Evolutionary conservation across 805 yeast species (phyloP).

Genomic region (Yamadazyma tumulicola): DNA sequence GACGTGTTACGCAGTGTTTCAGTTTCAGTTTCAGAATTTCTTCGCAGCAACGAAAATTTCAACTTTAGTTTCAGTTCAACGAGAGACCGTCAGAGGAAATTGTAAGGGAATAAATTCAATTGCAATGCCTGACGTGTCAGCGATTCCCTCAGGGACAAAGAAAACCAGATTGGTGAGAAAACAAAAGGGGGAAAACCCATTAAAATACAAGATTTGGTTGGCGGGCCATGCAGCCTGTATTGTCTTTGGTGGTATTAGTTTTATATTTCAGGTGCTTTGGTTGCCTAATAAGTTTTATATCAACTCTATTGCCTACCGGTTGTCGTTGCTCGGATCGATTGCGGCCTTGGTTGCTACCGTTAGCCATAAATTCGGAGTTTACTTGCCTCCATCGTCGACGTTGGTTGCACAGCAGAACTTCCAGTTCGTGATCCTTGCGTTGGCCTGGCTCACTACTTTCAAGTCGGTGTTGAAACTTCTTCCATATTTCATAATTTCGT

Average conservation of each 20-base stretch:
- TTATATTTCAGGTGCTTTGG: constrained; percentile 38
- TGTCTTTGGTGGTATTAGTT: constrained; percentile 39
- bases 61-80: too few relatives aligned
- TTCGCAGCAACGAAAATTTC: neutral
- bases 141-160: constrained; percentile 26
- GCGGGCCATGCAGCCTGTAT: constrained; percentile 51
- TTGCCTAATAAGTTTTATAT: constrained; percentile 37
- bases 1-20: neutral
- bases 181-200: constrained; percentile 27
- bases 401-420: constrained; percentile 72
- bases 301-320: constrained; percentile 51
- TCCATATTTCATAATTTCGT: constrained; percentile 56
- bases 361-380: constrained; percentile 56
- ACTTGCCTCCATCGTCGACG: constrained; percentile 58
- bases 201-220: constrained; percentile 51
- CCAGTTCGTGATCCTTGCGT: constrained; percentile 58
- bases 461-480: constrained; percentile 60
- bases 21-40: neutral
- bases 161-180: constrained; percentile 30
- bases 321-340: constrained; percentile 55
- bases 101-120: too few relatives aligned
- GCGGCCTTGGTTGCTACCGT: constrained; percentile 51
- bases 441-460: constrained; percentile 62
- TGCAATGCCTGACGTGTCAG: constrained; percentile 19
- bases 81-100: too few relatives aligned